Base-by-base conservation (phyloP, 306 rosid species). In the Astragalus glycyphyllos region DNA sequence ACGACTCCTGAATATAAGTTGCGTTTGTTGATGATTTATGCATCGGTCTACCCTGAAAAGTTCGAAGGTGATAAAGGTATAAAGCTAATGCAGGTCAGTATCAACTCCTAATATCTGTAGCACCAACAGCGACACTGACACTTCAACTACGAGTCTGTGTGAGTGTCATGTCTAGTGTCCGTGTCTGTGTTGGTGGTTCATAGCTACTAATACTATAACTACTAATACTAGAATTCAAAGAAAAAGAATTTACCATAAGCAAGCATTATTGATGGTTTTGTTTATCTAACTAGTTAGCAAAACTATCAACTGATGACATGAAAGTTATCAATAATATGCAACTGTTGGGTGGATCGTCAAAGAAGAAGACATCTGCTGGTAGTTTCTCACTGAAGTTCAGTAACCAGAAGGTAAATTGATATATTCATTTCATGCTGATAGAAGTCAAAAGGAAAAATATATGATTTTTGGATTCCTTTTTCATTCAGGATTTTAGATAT, bases 1-100 rank as follows among this genome's bases (percentile, higher is more conserved):
- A 68, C 78, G 59, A 56, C 68, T 71, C 84, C 92, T n/a, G 96
- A 94, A 75, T 77, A 84, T 62, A 94, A 94, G 89, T 74, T 94
- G 79, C 98, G 98, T 26, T 82, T 94, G 80, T 75, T 94, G 84
- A 94, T 94, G 89, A 87, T 94, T 76, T 94, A 87, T 84, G 96
- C 98, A 7, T 64, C 37, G 5, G 92, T 86, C 53, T 89, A 86
- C 79, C 97, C 97, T 57, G 97, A 94, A 71, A 94, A 94, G 85
- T 94, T 94, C 75, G 92, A 90, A 76, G 95, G 94, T 47, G 97
- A 90, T 78, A 94, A 86, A 87, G 98, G 87, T 68, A 4, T 75
- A 71, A 94, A 89, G 85, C 79, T 94, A 78, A 86, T 90, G 96
- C 98, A 94, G 98, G 97, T 94, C 42, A 58, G 69, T 69, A 51